These are phyloP conservation scores for Ganoderma leucocontextum DNA, from an alignment of 1,284 basidiomycete genomes.

Conservation along the genomic window DNA sequence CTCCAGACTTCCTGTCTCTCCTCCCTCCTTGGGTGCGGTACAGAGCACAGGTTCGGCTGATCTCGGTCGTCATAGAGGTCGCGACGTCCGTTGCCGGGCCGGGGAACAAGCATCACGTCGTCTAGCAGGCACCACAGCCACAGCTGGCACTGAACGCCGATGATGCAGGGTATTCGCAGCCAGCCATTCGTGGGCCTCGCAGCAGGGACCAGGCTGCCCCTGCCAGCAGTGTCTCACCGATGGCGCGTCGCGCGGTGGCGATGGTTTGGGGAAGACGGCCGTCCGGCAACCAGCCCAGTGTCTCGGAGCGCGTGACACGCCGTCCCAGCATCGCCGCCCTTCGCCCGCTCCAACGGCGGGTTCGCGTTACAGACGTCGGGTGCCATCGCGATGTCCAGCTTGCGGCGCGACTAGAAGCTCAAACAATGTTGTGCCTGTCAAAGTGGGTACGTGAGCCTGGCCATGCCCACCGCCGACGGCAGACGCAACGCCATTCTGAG, in stretches of 20 bases:
- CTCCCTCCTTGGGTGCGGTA: conserved; percentile 3
- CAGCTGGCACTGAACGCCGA: conserved; percentile 9
- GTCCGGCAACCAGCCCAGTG: background rate
- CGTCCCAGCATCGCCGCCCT: conserved; percentile 3
- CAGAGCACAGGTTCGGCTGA: conserved; percentile 23
- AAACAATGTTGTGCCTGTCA: conserved; percentile 6
- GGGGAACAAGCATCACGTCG: conserved; percentile 27
- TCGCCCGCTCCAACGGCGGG: background rate
- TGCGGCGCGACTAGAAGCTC: background rate
- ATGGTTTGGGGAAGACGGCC: background rate
- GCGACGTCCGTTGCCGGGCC: conserved; percentile 25
- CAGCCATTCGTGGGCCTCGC: background rate
- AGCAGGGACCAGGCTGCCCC: background rate
- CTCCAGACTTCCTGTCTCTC: background rate
- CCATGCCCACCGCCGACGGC: background rate
- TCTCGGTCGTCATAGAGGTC: conserved; percentile 30
- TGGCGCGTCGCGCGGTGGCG: background rate
- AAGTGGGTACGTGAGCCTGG: background rate
- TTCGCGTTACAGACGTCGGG: conserved; percentile 2
- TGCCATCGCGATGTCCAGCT: background rate
- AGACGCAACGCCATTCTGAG: background rate
- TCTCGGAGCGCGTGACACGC: background rate
- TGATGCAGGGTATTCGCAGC: conserved; percentile 4
- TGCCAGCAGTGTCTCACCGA: conserved; percentile 1
- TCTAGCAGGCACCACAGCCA: conserved; percentile 25